Base-by-base conservation (phyloP, 345 rosid genomes). In the Gossypium bickii region DNA sequence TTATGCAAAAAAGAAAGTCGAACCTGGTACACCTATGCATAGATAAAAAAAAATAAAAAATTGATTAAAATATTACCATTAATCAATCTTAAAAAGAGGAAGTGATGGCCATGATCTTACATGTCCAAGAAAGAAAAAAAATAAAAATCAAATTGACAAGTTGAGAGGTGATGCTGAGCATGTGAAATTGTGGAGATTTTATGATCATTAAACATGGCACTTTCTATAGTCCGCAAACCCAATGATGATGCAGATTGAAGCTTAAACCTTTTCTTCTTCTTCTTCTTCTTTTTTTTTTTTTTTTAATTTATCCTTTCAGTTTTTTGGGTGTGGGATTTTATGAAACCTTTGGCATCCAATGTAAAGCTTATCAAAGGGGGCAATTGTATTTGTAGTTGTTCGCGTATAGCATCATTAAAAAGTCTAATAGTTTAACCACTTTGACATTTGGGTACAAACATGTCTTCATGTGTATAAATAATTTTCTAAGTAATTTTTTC, bases 121-220 rank as follows among this genome's bases (percentile, higher is more conserved):
- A 64, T 34, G 20, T 3, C 17, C 1, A 10, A 44, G 52, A 17
- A 12, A 43, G 11, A n/a, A 41, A 2, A 18, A 3, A n/a, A 4
- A 25, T 10, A 12, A 25, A 18, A 0, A 7, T 38, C 80, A 67
- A 78, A 68, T 78, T 68, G 74, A 64, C 69, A 67, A 59, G 20
- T 69, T 41, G 53, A 12, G 27, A 22, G 20, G 38, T 41, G 12
- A 67, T 27, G 18, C 3, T 10, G 17, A 13, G 38, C 71, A 70
- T 29, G 66, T 44, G 75, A 29, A 69, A 38, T 3, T 22, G 68
- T 38, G 68, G 48, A 41, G 20, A 38, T 38, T 63, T 34, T n/a
- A 17, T 38, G 18, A 17, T 41, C 22, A 38, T 38, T 41, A 47
- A 41, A 34, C 22, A 38, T 38, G 68, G 4, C 22, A 64, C 43